These are phyloP conservation scores for Sesbania bispinosa DNA, from an alignment of 306 rosid genomes.

Conservation along the genomic window DNA sequence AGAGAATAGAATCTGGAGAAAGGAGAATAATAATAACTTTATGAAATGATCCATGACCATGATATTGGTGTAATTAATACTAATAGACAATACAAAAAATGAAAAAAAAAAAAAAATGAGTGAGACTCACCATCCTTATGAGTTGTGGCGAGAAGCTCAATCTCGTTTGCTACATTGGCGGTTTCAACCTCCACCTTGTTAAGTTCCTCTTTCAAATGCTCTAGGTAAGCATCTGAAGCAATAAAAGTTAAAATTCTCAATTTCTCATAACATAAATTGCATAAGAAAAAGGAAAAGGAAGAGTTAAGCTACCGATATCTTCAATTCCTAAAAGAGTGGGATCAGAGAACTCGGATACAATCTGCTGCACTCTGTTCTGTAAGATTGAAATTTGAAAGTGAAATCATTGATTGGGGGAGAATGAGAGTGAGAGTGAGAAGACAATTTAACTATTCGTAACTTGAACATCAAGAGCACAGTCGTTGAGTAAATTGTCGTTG, in stretches of 20 bases:
- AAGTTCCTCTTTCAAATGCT: slow-evolving; percentile 54
- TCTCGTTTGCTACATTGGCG: slow-evolving; percentile 35
- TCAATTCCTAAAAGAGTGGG: slow-evolving; percentile 29
- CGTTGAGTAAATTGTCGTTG: slow-evolving; percentile 33
- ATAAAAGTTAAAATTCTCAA: background rate
- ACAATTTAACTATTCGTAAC: slow-evolving; percentile 14
- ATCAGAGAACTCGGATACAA: slow-evolving; percentile 54
- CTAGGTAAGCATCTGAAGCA: slow-evolving; percentile 51
- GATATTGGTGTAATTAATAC: background rate
- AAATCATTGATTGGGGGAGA: background rate
- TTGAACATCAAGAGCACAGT: slow-evolving; percentile 51
- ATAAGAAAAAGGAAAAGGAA: background rate
- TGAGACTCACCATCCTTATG: slow-evolving; percentile 46
- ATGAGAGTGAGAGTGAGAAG: background rate
- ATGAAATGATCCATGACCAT: background rate
- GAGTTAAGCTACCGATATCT: slow-evolving; percentile 41
- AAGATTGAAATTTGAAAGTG: background rate
- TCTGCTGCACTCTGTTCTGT: slow-evolving; percentile 51
- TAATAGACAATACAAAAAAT: background rate
- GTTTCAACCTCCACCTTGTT: slow-evolving; percentile 46
- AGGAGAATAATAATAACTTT: background rate
- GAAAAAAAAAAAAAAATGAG: background rate
- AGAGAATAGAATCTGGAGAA: slow-evolving; percentile 47
- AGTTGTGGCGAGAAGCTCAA: slow-evolving; percentile 45
- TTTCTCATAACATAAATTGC: background rate